Evolutionary conservation across 345 rosid genomes (phyloP), one percentile per base, ranked within the genome.

Genomic region (Adansonia digitata): DNA sequence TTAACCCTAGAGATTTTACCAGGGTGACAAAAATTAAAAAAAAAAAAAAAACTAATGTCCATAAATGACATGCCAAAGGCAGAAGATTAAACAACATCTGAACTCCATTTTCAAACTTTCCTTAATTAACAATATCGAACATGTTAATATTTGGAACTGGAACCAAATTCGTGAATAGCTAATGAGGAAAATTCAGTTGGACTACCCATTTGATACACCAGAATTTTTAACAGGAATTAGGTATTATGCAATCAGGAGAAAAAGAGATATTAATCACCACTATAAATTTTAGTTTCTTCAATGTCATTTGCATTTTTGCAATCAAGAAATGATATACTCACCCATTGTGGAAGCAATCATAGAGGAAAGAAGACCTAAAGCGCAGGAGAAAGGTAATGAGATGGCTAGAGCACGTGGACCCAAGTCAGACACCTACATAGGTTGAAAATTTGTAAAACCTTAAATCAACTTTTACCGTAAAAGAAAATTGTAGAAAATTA

Each of bases 361-460:
- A 2, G 71, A 66, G 35, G 71, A 66, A 26, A 66, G 71, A 43
- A 66, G 53, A 43, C 71, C 71, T 66, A 66, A 66, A 24, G 71
- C 71, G 2, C 71, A 66, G 51, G 71, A 66, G 35, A 66, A 66
- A 15, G 71, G 71, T 66, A 66, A 66, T 3, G 71, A 66, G 53
- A 66, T 43, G 53, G 71, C 71, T 66, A 66, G 53, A 66, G 71
- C 71, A 66, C 22, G 37, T 6, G 71, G 5, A 24, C 71, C 71
- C 53, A 66, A 66, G 18, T 66, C 53, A 43, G 71, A 42, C 20
- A 66, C 71, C 71, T 66, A 37, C 53, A 43, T 66, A 14, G 8
- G 29, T 66, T 6, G 13, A 66, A 42, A 65, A 42, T 5, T 6
- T 66, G 7, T 6, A 22, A 66, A 43, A 14, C 35, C 35, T 3